phyloP scores from a whole-genome alignment of 495 filamentous ascomycete genomes.

The Xylaria curta region DNA sequence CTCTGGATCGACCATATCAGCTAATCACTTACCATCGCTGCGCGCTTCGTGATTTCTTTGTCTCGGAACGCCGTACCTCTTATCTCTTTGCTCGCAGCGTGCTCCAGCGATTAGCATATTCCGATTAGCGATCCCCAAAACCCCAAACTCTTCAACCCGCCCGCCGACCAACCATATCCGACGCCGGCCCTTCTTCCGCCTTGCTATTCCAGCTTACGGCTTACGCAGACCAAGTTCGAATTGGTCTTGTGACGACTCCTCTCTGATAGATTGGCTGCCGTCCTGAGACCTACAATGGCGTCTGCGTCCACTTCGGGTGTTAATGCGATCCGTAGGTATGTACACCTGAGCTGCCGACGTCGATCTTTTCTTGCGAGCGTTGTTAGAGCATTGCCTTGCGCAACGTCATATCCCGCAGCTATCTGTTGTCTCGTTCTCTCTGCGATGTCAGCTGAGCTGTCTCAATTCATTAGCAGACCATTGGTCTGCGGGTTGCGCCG shows the following conservation, averaged over 20 bases:
- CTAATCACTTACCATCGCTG: not conserved
- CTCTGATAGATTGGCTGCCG: constrained; percentile 28
- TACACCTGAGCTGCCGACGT: constrained; percentile 29
- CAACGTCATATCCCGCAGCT: not conserved
- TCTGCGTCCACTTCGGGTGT: constrained; percentile 36
- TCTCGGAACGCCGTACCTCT: constrained; percentile 19
- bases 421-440: not conserved
- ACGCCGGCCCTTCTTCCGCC: not conserved
- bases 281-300: constrained; percentile 39
- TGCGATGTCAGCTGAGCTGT: not conserved
- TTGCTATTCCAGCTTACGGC: constrained; percentile 13
- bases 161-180: constrained; percentile 15
- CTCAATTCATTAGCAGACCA: constrained; percentile 1
- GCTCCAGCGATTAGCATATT: constrained; percentile 4
- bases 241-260: constrained; percentile 25
- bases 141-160: not conserved
- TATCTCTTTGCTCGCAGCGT: constrained; percentile 9
- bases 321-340: constrained; percentile 51
- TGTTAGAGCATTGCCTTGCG: not conserved
- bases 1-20: constrained; percentile 7
- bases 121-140: not conserved
- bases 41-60: constrained; percentile 1
- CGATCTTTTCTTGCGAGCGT: not conserved
- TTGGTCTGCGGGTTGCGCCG: not conserved
- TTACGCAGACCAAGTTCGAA: constrained; percentile 16